Evolutionary conservation across 2,329 filamentous ascomycete genomes (phyloP), one percentile per base, ranked within the genome.

Genomic region (Xylariales sp.): DNA sequence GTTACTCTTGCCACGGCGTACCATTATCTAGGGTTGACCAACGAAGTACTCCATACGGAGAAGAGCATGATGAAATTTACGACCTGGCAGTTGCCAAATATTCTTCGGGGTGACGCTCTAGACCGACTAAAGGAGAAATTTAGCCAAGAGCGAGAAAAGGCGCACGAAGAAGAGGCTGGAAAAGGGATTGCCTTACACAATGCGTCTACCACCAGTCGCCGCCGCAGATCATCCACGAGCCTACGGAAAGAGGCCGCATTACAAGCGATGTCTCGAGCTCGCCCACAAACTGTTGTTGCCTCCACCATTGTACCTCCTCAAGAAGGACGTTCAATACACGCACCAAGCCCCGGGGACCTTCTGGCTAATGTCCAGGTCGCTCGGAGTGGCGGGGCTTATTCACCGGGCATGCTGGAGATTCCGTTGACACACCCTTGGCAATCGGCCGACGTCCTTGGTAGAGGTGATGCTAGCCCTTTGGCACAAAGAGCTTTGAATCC

Each of bases 171-270:
- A 74, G 93, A 97, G 68, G 88, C 91, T 18, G 90, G 89, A 71
- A 98, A 98, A 80, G 97, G 96, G 0, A 98, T 99, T 73, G 96
- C 97, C 5, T 83, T 99, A 46, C 96, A 99, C 78, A 99, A 98
- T 74, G 88, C 90, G 9, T 77, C 90, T 75, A 78, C 86, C 78
- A 81, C 84, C 10, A 86, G 88, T 57, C 87, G 89, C 53, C 87
- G 91, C 62, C 88, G 91, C 66, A 87, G 91, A 64, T 93, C 94
- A 0, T 93, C 89, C 62, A 90, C 90, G 52, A 89, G 87, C 34
- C 81, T 97, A 28, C 86, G 93, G 61, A 95, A 94, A 78, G 94
- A 97, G 71, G 92, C 91, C 7, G 88, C 90, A 55, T 81, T 94
- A 45, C 91, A 94, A 70, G 89, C 92, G 14, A 88, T 83, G 80